phyloP scores from a whole-genome alignment of 495 filamentous ascomycete genomes.

The Rhizodiscina lignyota region DNA sequence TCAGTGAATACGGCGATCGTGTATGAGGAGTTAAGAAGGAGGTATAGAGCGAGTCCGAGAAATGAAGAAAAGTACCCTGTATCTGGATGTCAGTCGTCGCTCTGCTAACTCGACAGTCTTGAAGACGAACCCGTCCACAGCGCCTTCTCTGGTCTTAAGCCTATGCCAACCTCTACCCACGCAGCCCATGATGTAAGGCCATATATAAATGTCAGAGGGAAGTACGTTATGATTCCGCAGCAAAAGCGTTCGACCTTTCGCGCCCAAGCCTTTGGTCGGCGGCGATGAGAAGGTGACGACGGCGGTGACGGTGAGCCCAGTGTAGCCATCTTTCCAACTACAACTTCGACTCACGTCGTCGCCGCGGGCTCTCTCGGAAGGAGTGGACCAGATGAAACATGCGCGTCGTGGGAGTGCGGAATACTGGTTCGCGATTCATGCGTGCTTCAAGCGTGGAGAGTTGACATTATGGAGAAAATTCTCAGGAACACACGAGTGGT shows the following conservation, averaged over 20 bases:
- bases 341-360: too few species aligned
- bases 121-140: constrained; percentile 48
- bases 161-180: constrained; percentile 69
- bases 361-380: too few species aligned
- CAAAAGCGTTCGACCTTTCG: constrained; percentile 70
- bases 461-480: too few species aligned
- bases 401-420: too few species aligned
- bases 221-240: constrained; percentile 64
- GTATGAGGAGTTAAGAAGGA: constrained; percentile 73
- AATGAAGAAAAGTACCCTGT: constrained; percentile 23
- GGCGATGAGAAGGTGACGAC: constrained; percentile 19
- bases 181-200: constrained; percentile 77
- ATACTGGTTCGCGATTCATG: too few species aligned
- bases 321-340: too few species aligned
- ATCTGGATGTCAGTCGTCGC: constrained; percentile 1
- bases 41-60: constrained; percentile 54
- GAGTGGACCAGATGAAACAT: too few species aligned
- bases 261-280: constrained; percentile 46
- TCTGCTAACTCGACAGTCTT: neutral
- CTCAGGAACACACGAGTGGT: too few species aligned
- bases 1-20: constrained; percentile 82
- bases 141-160: constrained; percentile 37
- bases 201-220: constrained; percentile 82
- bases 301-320: constrained; percentile 14
- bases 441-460: too few species aligned